Evolutionary conservation across 2,329 filamentous ascomycete species (phyloP).

Genomic region (Hymenotorrendiella dingleyae): DNA sequence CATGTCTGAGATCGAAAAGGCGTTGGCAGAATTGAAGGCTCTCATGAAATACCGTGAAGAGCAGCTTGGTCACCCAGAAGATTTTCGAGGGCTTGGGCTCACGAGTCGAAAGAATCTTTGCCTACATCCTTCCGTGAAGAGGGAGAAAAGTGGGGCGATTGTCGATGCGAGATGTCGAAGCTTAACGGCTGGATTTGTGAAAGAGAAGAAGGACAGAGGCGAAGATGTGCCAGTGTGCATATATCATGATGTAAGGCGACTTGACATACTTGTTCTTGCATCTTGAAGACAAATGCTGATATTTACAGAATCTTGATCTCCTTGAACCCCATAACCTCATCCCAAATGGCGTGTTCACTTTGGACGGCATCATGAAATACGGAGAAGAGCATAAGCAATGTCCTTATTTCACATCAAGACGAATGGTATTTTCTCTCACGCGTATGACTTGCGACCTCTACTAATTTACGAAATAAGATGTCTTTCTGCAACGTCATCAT

Average conservation of each 20-base stretch:
- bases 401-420: conserved; percentile 89
- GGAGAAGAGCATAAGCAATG: conserved; percentile 96
- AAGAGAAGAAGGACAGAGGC: conserved; percentile 92
- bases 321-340: conserved; percentile 93
- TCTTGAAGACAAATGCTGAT: conserved; percentile 20
- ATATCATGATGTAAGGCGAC: conserved; percentile 92
- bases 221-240: conserved; percentile 92
- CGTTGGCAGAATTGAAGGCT: conserved; percentile 80
- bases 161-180: conserved; percentile 96
- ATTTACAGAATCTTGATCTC: conserved; percentile 73
- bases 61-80: conserved; percentile 83
- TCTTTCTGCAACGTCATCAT: conserved; percentile 99
- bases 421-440: conserved; percentile 68
- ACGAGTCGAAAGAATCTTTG: conserved; percentile 98
- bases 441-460: too few relatives aligned
- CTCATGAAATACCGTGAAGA: conserved; percentile 93
- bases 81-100: conserved; percentile 85
- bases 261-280: background rate
- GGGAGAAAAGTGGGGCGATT: conserved; percentile 89
- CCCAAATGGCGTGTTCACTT: conserved; percentile 90
- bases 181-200: conserved; percentile 92
- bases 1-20: conserved; percentile 99
- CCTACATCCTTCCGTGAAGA: conserved; percentile 89
- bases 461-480: conserved; percentile 56
- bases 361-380: conserved; percentile 82